Base-by-base conservation (phyloP, 768 basidiomycete species). In the Boletus rubropictus region DNA sequence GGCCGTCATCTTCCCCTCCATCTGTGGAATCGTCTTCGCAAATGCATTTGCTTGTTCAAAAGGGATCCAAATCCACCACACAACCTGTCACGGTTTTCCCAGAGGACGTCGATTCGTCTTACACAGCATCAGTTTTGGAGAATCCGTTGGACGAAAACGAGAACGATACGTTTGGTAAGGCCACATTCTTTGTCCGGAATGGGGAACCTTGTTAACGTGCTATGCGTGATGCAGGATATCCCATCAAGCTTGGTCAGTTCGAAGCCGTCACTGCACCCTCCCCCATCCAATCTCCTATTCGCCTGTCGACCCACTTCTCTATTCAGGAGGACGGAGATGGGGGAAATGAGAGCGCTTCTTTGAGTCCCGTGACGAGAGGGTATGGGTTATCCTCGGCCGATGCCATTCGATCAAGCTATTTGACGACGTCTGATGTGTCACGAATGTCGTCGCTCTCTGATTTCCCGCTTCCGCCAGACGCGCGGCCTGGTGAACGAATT, bases 391-490 rank as follows among this genome's bases (percentile, higher is more conserved):
- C 53, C 21, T 64, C 71, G 6, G 51, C 70, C 5, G 62, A 67
- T 28, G 61, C 27, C 41, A 52, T 70, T 5, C 74, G 76, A 11
- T 70, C 73, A 49, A 88, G 86, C 60, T 82, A 76, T 59, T 68
- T 80, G 72, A 88, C 85, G 27, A 74, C 72, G 2, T 83, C 82
- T 0, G 69, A 64, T 31, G 52, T 68, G 9, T 87, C 86, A 1
- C 73, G 74, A 25, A 87, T 88, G 72, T 86, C 85, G 2, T 72
- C 73, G 8, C 72, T 87, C 12, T 86, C 83, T 4, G 86, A 86
- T 56, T 88, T 88, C 59, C 86, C 85, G 2, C 66, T 65, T 8
- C 85, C 85, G 3, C 85, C 85, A 0, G 49, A 49, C 3, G 56
- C 62, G n/a, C 43, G 55, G 40, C 45, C 51, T 1, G 50, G 55